Conservation (phyloP, 164 flowering plant genomes). For the Cinnamomum micranthum region DNA sequence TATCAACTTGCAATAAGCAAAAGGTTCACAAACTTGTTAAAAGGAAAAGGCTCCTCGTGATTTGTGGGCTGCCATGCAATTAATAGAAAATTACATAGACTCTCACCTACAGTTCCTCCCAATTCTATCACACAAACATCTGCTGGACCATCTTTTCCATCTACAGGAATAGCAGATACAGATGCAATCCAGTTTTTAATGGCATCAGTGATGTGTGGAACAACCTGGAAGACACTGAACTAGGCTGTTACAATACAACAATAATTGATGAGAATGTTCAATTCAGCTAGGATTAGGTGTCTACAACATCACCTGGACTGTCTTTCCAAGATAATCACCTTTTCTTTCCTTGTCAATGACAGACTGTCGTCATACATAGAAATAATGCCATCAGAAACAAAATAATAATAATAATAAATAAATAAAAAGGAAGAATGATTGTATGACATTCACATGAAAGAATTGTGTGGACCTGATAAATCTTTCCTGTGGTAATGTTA, state of each 20-base stretch:
- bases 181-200: constrained; percentile 80
- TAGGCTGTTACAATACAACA: neutral
- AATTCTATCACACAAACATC: constrained; percentile 97
- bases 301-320: constrained; percentile 69
- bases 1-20: neutral
- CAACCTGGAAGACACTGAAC: constrained; percentile 52
- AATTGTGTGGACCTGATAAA: constrained; percentile 65
- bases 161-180: constrained; percentile 87
- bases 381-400: constrained; percentile 4
- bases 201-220: constrained; percentile 95
- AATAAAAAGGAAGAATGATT: neutral
- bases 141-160: constrained; percentile 89
- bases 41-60: neutral
- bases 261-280: neutral
- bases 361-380: constrained; percentile 43
- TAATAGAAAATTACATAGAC: neutral
- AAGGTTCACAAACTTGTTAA: neutral
- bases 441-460: constrained; percentile 1
- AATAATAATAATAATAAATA: no score
- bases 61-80: neutral
- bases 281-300: neutral
- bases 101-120: constrained; percentile 95
- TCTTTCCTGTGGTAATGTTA: constrained; percentile 96
- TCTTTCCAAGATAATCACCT: constrained; percentile 97
- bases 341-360: constrained; percentile 87